phyloP scores from a whole-genome alignment of 805 yeast genomes.

The Saccharomyces cerevisiae region DNA sequence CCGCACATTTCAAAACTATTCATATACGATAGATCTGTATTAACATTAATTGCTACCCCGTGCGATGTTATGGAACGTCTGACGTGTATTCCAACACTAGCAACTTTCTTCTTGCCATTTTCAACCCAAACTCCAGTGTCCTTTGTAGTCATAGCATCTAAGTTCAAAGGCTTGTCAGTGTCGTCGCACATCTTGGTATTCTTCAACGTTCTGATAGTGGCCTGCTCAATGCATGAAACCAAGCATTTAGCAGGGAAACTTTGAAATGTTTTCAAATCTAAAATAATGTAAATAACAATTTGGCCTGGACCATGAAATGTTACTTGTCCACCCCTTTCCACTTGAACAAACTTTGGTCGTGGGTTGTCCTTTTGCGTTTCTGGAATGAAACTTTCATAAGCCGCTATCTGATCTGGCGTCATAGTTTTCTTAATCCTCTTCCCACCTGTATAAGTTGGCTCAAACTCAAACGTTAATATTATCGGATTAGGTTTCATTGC shows the following conservation, averaged over 20 bases:
- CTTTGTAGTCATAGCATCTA: conserved; percentile 39
- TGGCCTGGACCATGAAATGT: conserved; percentile 98
- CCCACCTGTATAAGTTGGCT: conserved; percentile 87
- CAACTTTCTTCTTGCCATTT: conserved; percentile 49
- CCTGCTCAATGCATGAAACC: conserved; percentile 53
- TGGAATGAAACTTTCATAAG: conserved; percentile 23
- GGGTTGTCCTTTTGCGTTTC: conserved; percentile 20
- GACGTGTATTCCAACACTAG: conserved; percentile 84
- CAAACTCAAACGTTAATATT: conserved; percentile 74
- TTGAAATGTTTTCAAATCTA: conserved; percentile 57
- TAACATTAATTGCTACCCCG: conserved; percentile 77
- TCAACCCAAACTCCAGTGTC: conserved; percentile 88
- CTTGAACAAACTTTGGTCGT: conserved; percentile 62
- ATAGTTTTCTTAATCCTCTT: conserved; percentile 60
- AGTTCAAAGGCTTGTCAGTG: conserved; percentile 5
- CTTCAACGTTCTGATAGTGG: conserved; percentile 42
- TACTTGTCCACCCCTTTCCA: conserved; percentile 89
- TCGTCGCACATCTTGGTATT: conserved; percentile 3
- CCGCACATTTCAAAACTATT: conserved; percentile 83
- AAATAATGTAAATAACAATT: conserved; percentile 70
- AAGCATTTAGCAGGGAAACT: conserved; percentile 55
- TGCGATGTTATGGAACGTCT: conserved; percentile 80
- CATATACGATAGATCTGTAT: conserved; percentile 63
- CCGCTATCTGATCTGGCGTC: conserved; percentile 23
- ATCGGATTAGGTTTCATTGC: conserved; percentile 53